phyloP scores from a whole-genome alignment of 129 eudicot species.

The Arctium lappa region DNA sequence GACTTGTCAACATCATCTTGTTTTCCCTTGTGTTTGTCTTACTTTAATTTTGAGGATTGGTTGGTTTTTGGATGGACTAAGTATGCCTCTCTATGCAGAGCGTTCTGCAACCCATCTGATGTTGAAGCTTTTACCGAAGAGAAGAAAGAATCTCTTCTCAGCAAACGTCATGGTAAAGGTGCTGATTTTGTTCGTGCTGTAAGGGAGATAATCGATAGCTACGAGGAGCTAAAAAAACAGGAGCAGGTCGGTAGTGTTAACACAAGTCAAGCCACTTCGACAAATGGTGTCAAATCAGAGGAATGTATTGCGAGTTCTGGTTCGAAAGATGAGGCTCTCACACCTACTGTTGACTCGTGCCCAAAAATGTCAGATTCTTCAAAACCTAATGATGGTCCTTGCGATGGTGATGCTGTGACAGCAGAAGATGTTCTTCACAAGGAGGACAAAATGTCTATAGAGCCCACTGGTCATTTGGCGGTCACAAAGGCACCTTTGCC shows the following conservation, averaged over 20 bases:
- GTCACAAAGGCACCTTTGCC: conserved; percentile 32
- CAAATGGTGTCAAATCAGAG: conserved; percentile 36
- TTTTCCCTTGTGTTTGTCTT: not conserved
- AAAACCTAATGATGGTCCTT: conserved; percentile 24
- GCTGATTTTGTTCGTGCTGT: conserved; percentile 87
- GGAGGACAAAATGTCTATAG: conserved; percentile 27
- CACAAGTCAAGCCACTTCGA: conserved; percentile 27
- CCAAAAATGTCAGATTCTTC: conserved; percentile 26
- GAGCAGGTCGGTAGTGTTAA: conserved; percentile 25
- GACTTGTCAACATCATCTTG: not conserved
- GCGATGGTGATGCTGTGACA: conserved; percentile 40
- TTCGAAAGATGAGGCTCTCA: conserved; percentile 37
- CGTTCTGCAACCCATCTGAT: conserved; percentile 88
- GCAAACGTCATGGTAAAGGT: conserved; percentile 76
- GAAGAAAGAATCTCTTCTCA: conserved; percentile 56
- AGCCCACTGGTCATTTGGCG: conserved; percentile 24
- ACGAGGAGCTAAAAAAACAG: conserved; percentile 57
- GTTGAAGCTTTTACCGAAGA: conserved; percentile 91
- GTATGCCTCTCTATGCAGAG: conserved; percentile 44
- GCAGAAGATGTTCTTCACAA: conserved; percentile 37
- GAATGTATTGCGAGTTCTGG: conserved; percentile 37
- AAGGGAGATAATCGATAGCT: conserved; percentile 68
- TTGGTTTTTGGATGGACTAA: conserved; percentile 1
- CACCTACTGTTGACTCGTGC: conserved; percentile 23
- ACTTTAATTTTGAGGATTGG: not conserved